These are phyloP conservation scores for Cytospora paraplurivora DNA, from an alignment of 2,329 filamentous ascomycete species.

Conservation along the genomic window DNA sequence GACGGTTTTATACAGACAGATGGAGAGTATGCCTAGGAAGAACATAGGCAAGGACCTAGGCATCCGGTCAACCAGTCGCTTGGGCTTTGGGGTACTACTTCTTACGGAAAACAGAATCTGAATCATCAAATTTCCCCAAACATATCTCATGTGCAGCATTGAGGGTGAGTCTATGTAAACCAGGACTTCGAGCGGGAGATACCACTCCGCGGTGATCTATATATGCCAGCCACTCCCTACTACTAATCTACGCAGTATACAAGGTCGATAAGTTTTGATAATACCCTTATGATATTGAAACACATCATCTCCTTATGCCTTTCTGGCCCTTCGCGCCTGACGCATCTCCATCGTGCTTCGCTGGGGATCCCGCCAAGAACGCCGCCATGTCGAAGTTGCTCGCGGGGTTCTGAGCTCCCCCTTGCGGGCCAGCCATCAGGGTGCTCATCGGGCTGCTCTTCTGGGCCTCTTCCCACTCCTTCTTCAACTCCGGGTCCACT, in stretches of 20 bases:
- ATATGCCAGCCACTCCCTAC: neutral
- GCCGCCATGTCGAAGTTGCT: slow-evolving; percentile 64
- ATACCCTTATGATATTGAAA: neutral
- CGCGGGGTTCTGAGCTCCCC: slow-evolving; percentile 44
- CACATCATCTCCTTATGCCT: slow-evolving; percentile 11
- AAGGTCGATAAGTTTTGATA: neutral
- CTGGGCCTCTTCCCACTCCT: slow-evolving; percentile 89
- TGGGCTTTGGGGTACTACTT: neutral
- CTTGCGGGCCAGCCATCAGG: slow-evolving; percentile 46
- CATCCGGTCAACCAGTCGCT: neutral
- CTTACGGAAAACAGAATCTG: neutral
- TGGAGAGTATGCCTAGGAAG: neutral
- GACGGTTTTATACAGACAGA: neutral
- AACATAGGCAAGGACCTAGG: neutral
- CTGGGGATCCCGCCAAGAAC: slow-evolving; percentile 59
- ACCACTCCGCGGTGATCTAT: neutral
- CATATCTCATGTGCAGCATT: neutral
- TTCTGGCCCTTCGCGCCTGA: slow-evolving; percentile 10
- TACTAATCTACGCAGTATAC: neutral
- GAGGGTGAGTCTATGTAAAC: neutral
- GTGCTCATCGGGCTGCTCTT: slow-evolving; percentile 70
- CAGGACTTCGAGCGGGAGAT: neutral
- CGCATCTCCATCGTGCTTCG: slow-evolving; percentile 42
- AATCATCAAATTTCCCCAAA: neutral
- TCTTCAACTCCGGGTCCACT: slow-evolving; percentile 97